These are phyloP conservation scores for Phragmites australis DNA, from an alignment of 176 grass and related monocot species.

Conservation along the genomic window DNA sequence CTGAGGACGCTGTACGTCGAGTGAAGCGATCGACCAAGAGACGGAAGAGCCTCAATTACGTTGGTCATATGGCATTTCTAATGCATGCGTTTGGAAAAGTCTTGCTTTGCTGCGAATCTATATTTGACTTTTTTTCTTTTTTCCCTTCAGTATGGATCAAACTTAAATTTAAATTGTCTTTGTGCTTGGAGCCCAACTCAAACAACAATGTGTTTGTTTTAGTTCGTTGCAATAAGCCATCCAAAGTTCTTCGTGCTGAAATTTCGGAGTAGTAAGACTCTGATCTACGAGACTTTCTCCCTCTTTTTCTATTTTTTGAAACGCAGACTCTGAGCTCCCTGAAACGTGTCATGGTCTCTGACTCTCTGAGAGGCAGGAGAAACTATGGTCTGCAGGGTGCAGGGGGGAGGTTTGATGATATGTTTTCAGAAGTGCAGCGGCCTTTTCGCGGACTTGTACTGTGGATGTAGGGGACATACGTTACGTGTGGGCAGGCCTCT, in stretches of 20 bases:
- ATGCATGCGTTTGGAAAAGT: neutral
- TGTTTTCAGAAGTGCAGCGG: neutral
- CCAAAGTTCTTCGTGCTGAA: neutral
- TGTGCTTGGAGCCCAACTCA: neutral
- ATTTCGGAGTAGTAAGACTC: neutral
- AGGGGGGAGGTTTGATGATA: neutral
- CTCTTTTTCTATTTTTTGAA: neutral
- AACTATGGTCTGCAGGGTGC: neutral
- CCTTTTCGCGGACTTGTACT: neutral
- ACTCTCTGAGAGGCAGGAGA: neutral
- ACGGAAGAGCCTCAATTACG: neutral
- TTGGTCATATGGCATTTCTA: neutral
- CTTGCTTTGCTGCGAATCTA: neutral
- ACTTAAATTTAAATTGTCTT: neutral
- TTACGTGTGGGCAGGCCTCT: slow-evolving; percentile 35
- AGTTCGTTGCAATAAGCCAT: neutral
- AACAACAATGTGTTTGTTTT: neutral
- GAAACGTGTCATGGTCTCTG: neutral
- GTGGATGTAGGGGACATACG: slow-evolving; percentile 14
- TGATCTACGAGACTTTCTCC: neutral
- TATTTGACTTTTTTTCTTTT: too few relatives aligned
- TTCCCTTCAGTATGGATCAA: neutral
- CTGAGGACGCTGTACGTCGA: slow-evolving; percentile 5
- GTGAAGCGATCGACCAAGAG: neutral
- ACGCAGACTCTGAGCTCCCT: neutral